Conservation (phyloP, 768 basidiomycete genomes). For the Tylopilus balloui region DNA sequence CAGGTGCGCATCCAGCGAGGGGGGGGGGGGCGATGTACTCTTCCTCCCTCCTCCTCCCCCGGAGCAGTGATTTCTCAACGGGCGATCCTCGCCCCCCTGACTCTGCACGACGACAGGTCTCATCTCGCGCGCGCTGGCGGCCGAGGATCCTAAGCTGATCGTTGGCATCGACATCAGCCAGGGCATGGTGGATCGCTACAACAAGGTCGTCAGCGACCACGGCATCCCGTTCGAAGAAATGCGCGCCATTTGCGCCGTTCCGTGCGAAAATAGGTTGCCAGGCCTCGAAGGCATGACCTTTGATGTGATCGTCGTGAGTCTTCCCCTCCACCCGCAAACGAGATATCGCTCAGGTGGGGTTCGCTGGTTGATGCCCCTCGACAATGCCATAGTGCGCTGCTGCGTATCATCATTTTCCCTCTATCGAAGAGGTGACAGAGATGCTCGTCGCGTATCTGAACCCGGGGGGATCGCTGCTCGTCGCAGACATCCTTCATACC, state of each 20-base stretch:
- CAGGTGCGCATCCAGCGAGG: constrained; percentile 40
- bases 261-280: constrained; percentile 44
- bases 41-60: no score
- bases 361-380: not conserved
- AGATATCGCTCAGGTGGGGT: no score
- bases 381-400: constrained; percentile 51
- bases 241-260: constrained; percentile 48
- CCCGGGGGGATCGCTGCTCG: constrained; percentile 55
- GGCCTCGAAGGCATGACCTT: constrained; percentile 55
- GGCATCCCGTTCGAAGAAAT: constrained; percentile 64
- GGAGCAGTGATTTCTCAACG: not conserved
- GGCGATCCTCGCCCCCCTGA: no score
- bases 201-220: constrained; percentile 51
- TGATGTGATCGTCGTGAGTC: constrained; percentile 65
- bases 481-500: constrained; percentile 47
- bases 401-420: constrained; percentile 60
- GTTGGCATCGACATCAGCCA: constrained; percentile 77
- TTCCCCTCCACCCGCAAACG: not conserved
- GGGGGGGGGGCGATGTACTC: no score
- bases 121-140: constrained; percentile 57
- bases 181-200: constrained; percentile 64
- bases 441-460: constrained; percentile 54
- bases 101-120: constrained; percentile 45
- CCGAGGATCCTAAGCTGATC: constrained; percentile 55
- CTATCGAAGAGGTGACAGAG: constrained; percentile 47